A percentile compares a stretch with the other conserved stretches of the same genome.
These are phyloP conservation scores for Vanrija humicola DNA, from an alignment of 1,284 basidiomycete genomes.

Conservation along the genomic window DNA sequence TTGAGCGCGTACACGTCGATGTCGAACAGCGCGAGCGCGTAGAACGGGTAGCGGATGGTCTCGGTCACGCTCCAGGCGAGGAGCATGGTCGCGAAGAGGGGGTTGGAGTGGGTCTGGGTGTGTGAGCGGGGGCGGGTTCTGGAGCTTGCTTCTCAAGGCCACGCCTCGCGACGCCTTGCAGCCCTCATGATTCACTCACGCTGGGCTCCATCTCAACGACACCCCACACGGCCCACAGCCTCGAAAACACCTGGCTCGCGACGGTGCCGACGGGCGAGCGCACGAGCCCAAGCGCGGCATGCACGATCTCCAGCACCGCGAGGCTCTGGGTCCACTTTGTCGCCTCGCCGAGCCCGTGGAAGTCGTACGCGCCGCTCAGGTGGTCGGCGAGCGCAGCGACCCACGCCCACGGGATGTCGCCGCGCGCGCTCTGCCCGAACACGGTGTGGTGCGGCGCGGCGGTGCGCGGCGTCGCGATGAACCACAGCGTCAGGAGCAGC, in stretches of 20 bases:
- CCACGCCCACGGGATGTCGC: neutral
- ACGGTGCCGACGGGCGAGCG: conserved; percentile 77
- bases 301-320: conserved; percentile 76
- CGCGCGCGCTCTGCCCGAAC: conserved; percentile 6
- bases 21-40: conserved; percentile 67
- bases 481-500: conserved; percentile 53
- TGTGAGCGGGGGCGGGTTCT: neutral
- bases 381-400: conserved; percentile 50
- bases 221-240: conserved; percentile 85
- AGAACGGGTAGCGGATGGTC: conserved; percentile 87
- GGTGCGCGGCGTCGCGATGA: conserved; percentile 30
- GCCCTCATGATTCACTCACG: conserved; percentile 21
- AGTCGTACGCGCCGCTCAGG: conserved; percentile 53
- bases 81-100: conserved; percentile 86
- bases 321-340: conserved; percentile 75
- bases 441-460: conserved; percentile 9
- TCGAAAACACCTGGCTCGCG: conserved; percentile 76
- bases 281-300: conserved; percentile 79
- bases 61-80: conserved; percentile 92
- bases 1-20: conserved; percentile 46
- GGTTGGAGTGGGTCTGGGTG: conserved; percentile 63
- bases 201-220: conserved; percentile 59
- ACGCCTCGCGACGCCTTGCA: too few relatives aligned
- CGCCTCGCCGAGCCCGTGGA: conserved; percentile 55
- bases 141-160: neutral